Evolutionary conservation across 352 stramenopile genomes (phyloP).

Genomic region (Phytophthora cryptogea): DNA sequence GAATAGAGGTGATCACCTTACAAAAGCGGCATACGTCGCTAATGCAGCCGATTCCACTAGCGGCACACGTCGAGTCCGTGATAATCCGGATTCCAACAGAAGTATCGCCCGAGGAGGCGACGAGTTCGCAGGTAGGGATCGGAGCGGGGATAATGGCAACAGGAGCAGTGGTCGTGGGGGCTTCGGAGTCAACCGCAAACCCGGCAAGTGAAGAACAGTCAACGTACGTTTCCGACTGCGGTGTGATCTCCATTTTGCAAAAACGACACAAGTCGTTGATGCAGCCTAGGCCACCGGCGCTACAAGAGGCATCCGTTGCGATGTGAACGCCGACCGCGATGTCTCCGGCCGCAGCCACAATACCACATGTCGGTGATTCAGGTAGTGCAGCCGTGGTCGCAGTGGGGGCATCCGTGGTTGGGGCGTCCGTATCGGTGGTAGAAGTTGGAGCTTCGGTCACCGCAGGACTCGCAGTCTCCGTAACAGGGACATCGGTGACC

Average conservation of each 20-base stretch:
- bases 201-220: conserved; percentile 15
- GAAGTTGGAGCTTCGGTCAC: neutral
- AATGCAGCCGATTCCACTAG: conserved; percentile 40
- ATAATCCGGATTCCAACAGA: conserved; percentile 32
- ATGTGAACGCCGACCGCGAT: conserved; percentile 35
- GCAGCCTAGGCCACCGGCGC: conserved; percentile 37
- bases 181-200: neutral
- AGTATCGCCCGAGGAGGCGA: conserved; percentile 27
- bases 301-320: conserved; percentile 32
- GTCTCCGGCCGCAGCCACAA: conserved; percentile 25
- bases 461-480: neutral
- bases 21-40: conserved; percentile 43
- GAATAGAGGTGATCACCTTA: conserved; percentile 32
- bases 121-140: conserved; percentile 5
- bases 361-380: conserved; percentile 11
- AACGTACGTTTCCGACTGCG: conserved; percentile 28
- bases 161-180: conserved; percentile 1
- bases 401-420: conserved; percentile 3
- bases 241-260: conserved; percentile 37
- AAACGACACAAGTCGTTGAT: conserved; percentile 48
- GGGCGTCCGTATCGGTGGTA: neutral
- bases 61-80: conserved; percentile 30
- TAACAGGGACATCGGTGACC: neutral
- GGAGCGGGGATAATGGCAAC: neutral
- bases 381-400: neutral